phyloP scores from a whole-genome alignment of 176 grass and related monocot genomes.

The Cenchrus americanus region DNA sequence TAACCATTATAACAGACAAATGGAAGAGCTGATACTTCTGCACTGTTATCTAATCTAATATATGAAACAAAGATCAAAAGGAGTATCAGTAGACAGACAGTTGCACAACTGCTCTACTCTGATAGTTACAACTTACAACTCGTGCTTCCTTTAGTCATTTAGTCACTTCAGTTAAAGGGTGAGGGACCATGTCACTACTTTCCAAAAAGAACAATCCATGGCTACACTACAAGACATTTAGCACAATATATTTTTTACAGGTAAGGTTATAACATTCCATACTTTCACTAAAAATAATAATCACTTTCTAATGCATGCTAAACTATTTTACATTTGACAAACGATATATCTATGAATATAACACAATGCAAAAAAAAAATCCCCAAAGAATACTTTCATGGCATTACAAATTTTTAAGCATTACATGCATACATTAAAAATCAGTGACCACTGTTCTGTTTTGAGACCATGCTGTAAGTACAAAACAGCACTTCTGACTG shows the following conservation, averaged over 20 bases:
- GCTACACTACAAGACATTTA: conserved; percentile 5
- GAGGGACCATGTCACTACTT: neutral
- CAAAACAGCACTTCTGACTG: neutral
- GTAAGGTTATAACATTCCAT: neutral
- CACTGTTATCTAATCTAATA: neutral
- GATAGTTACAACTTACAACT: neutral
- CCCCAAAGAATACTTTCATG: neutral
- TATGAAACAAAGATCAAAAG: neutral
- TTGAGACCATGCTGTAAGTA: neutral
- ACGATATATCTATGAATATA: neutral
- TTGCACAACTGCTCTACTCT: neutral
- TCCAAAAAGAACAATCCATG: neutral
- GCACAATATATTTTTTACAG: neutral
- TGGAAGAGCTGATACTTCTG: neutral
- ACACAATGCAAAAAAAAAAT: neutral
- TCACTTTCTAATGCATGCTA: neutral
- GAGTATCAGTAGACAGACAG: neutral
- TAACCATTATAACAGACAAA: conserved; percentile 13
- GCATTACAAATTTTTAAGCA: neutral
- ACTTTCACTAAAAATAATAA: neutral
- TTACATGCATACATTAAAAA: neutral
- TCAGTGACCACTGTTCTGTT: neutral
- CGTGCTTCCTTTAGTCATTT: neutral
- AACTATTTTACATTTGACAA: conserved; percentile 4
- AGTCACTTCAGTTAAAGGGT: neutral